These are phyloP conservation scores for Vaucheria bursata DNA, from an alignment of 352 stramenopile genomes.

Conservation along the genomic window DNA sequence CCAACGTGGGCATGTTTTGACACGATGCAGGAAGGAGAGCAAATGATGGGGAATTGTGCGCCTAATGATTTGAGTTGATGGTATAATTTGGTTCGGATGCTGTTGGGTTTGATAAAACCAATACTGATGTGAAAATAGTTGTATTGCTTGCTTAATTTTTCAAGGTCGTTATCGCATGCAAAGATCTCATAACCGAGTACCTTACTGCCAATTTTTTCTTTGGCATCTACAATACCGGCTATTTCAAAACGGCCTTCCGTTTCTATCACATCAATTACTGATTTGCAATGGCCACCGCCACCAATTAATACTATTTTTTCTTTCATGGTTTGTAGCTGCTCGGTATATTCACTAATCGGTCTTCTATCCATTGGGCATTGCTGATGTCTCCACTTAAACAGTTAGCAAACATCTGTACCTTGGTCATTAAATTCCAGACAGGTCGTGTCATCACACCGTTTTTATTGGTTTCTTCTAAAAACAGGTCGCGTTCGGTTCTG, in stretches of 20 bases:
- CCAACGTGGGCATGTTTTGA: not conserved
- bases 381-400: too few relatives aligned
- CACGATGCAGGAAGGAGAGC: not conserved
- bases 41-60: not conserved
- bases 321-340: too few relatives aligned
- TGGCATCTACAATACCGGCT: not conserved
- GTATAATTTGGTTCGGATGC: not conserved
- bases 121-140: not conserved
- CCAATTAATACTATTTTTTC: too few relatives aligned
- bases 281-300: not conserved
- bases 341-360: too few relatives aligned
- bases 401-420: too few relatives aligned
- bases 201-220: not conserved
- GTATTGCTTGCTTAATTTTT: not conserved
- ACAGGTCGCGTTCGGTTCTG: too few relatives aligned
- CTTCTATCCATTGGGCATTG: too few relatives aligned
- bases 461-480: too few relatives aligned
- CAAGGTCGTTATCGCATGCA: not conserved
- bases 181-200: not conserved
- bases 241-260: not conserved
- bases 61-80: not conserved
- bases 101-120: not conserved
- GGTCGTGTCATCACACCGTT: too few relatives aligned
- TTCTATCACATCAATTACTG: not conserved
- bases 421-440: too few relatives aligned